Evolutionary conservation across 2,329 filamentous ascomycete species (phyloP), one percentile per base, ranked within the genome.

Genomic region (Beauveria varroae): DNA sequence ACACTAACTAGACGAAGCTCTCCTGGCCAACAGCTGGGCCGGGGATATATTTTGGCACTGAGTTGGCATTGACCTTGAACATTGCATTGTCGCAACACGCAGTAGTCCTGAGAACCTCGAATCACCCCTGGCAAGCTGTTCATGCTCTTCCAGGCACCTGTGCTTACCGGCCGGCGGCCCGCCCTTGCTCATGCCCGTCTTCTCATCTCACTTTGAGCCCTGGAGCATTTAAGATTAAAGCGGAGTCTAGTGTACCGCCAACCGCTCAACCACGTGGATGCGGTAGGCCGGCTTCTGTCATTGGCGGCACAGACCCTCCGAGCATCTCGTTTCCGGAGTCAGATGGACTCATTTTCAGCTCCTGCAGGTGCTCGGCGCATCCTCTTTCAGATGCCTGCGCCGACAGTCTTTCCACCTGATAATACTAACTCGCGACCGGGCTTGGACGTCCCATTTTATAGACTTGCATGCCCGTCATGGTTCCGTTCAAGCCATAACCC

Each of bases 201-300:
- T 20, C 28, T 55, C 41, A 3, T 47, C 50, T 28, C 43, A 40
- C 57, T 53, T 16, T 34, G 26, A 5, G 18, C 34, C 34, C 34
- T 37, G 34, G 34, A 37, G 8, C n/a, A 49, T 59, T 55, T 60
- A 60, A 60, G 53, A 60, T 60, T 55, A 60, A 24, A 40, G 58
- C 58, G 58, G 58, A 60, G 50, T 52, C 58, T 58, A 58, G 46
- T 47, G 56, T 43, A 30, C 28, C 58, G 28, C 40, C 58, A 34
- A 24, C 49, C 37, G 57, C 37, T 28, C 41, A 26, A 18, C 41
- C n/a, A 44, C 43, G 14, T 22, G 40, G 50, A 51, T 47, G 24
- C 28, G 22, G 14, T 22, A 37, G 41, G 46, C 22, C 44, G 43
- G 20, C 30, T 40, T 50, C 20, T 41, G 5, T 37, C 44, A 26